Percentiles rank a stretch among this genome's conserved stretches.
phyloP scores from a whole-genome alignment of 1,139 yeast species.

The Suhomyces wounanorum region DNA sequence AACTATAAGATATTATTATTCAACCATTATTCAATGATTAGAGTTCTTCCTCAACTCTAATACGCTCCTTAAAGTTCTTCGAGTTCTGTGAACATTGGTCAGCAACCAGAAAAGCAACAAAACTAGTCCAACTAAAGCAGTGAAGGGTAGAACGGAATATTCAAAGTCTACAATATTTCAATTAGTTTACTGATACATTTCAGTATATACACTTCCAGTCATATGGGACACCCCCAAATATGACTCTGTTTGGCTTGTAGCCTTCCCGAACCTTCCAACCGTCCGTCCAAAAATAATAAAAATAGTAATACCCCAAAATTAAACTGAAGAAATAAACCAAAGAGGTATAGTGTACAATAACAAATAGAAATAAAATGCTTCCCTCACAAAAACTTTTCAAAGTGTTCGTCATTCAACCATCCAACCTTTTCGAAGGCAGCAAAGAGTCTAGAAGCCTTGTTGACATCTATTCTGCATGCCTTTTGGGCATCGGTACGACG shows the following conservation, averaged over 20 bases:
- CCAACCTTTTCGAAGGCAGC: constrained; percentile 95
- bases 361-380: constrained; percentile 6
- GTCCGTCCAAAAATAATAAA: constrained; percentile 3
- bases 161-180: neutral
- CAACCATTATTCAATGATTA: too few relatives aligned
- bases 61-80: too few relatives aligned
- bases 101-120: too few relatives aligned
- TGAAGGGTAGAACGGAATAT: too few relatives aligned
- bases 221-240: constrained; percentile 11
- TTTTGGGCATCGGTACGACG: constrained; percentile 97
- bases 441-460: constrained; percentile 89
- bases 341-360: constrained; percentile 9
- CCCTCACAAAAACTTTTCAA: constrained; percentile 47
- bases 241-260: constrained; percentile 1
- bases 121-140: too few relatives aligned
- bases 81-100: too few relatives aligned
- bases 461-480: constrained; percentile 96
- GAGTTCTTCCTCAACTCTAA: too few relatives aligned
- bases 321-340: constrained; percentile 11
- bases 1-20: too few relatives aligned
- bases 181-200: constrained; percentile 2
- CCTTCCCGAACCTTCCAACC: constrained; percentile 8
- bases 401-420: constrained; percentile 83
- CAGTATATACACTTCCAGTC: constrained; percentile 6
- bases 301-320: constrained; percentile 9